Base-by-base conservation (phyloP, 352 stramenopile species). In the Elongisporangium undulatum region DNA sequence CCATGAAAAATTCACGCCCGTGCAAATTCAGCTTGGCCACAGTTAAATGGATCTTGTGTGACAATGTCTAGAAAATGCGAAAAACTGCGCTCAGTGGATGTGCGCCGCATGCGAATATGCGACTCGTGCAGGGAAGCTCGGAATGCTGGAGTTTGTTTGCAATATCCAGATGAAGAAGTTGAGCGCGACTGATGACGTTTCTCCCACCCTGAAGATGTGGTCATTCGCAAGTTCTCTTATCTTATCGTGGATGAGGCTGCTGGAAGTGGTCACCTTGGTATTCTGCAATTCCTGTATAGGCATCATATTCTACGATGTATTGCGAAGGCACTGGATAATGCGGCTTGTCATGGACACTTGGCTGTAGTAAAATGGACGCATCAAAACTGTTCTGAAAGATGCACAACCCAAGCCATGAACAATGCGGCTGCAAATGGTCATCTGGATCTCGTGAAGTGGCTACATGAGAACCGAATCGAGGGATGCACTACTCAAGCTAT, bases 371-470 rank as follows among this genome's bases (percentile, higher is more conserved):
- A 77, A 34, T 77, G 69, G 69, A 63, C 74, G 52, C 69, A 72
- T 49, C 61, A 62, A 41, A 57, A 84, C 49, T 64, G 72, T 24
- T 56, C n/a, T 0, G 67, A 77, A 60, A 69, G 74, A 0, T 81
- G 74, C 41, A 79, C 75, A 7, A 62, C 72, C 24, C 56, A 65
- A 9, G 78, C 74, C 0, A 88, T 86, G 75, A 70, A 84, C 22
- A 62, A 68, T 15, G 78, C 78, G 0, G 72, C 65, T 0, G 67
- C 67, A 7, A 68, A 69, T 8, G 82, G 82, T 21, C 78, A 84
- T 29, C 26, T 89, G 8, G 75, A 77, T 15, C 66, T 84, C 13
- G 61, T 89, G 13, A 51, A 77, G 55, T 91, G 72, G 72, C 68
- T 89, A 2, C 75, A 85, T 5, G 50, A 52, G 6, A 54, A 87